These are phyloP conservation scores for Domatiomyces globalis DNA, from an alignment of 2,329 filamentous ascomycete genomes.

Conservation along the genomic window DNA sequence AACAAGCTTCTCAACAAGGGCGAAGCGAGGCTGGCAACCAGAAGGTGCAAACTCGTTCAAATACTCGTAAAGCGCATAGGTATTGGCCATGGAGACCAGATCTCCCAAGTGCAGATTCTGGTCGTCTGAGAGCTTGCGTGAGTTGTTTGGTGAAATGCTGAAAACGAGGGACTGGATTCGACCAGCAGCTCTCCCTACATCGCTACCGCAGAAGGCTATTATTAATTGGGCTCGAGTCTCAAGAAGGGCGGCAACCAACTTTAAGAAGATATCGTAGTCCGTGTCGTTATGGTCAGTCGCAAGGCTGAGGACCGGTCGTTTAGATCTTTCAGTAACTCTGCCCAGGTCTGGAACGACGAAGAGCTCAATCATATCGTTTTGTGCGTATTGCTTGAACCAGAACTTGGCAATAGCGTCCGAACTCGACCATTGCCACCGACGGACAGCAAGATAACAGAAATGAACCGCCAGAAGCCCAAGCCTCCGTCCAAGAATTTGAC, in stretches of 20 bases:
- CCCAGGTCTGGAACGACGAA: constrained; percentile 3
- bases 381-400: constrained; percentile 12
- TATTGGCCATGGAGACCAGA: constrained; percentile 9
- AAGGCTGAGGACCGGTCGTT: not conserved
- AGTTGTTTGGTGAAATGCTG: constrained; percentile 13
- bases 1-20: constrained; percentile 7
- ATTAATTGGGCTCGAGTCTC: not conserved
- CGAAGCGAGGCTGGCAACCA: constrained; percentile 7
- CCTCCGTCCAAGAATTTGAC: not conserved
- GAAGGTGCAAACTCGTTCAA: constrained; percentile 12
- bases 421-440: not conserved
- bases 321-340: not conserved
- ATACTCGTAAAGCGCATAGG: constrained; percentile 9
- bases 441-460: not conserved
- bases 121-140: constrained; percentile 6
- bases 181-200: constrained; percentile 2
- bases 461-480: not conserved
- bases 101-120: constrained; percentile 4
- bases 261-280: constrained; percentile 14
- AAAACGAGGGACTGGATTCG: constrained; percentile 12
- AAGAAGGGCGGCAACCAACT: constrained; percentile 10
- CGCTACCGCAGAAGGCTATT: not conserved
- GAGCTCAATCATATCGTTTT: constrained; percentile 13
- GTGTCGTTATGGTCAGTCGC: constrained; percentile 6
- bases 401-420: constrained; percentile 9